Evolutionary conservation across 164 flowering plant genomes (phyloP), one percentile per base, ranked within the genome.

Genomic region (Annona cherimola): DNA sequence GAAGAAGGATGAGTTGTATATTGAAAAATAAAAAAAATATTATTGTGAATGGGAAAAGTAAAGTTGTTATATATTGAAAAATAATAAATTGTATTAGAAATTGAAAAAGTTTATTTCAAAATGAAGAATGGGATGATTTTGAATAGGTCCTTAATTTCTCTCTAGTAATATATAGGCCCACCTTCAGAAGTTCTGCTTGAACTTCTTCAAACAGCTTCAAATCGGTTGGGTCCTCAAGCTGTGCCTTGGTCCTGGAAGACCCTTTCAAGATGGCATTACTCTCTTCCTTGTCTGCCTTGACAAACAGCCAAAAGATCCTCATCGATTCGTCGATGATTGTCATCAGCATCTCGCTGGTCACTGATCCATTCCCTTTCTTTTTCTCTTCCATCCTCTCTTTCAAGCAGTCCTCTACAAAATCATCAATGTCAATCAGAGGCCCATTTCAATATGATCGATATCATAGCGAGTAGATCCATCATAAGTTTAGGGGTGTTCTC

Each of bases 101-200:
- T 2, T 50, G 14, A 16, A 9, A 50, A 50, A 16, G 57, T 50
- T 50, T 50, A 9, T 50, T 50, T 50, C 14, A 2, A 5, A 9
- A 50, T 50, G 14, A 50, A 50, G 57, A 50, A 16, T 9, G 9
- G 9, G 57, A 50, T 11, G 14, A 50, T 50, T 50, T 12, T 50
- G 9, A 16, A 9, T 16, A 50, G 57, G 12, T 54, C 8, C 59
- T 2, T 54, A 54, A 8, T 7, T 54, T 54, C 16, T 54, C 16
- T 54, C 16, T 54, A 54, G 59, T 19, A 16, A 40, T 7, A 35
- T 40, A 64, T 18, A 64, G 41, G 45, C 76, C 7, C 66, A 92
- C 97, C 97, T 92, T 92, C 16, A 86, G 91, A 62, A 87, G 83
- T 40, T 64, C 46, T 16, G 78, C 69, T 69, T 69, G 81, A n/a